phyloP scores from a whole-genome alignment of 768 basidiomycete genomes.

The Mycena floridula region DNA sequence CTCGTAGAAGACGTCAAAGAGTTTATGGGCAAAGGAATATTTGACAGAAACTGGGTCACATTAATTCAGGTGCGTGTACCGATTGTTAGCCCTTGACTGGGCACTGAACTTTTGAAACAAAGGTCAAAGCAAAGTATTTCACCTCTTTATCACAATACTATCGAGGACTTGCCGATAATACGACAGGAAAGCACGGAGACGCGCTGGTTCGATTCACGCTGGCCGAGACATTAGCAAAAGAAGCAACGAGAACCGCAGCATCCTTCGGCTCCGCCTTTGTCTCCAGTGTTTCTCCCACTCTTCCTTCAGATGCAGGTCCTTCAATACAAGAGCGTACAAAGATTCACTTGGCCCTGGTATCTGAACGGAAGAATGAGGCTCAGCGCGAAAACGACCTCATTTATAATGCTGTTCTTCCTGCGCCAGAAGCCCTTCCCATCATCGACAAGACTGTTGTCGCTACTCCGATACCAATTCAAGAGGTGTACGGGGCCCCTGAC shows the following conservation, averaged over 20 bases:
- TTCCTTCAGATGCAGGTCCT: constrained; percentile 81
- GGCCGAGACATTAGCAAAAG: constrained; percentile 78
- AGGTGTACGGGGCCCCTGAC: constrained; percentile 84
- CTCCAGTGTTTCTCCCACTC: constrained; percentile 66
- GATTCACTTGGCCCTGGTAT: constrained; percentile 68
- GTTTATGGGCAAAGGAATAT: constrained; percentile 93
- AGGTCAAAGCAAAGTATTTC: constrained; percentile 93
- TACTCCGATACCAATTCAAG: constrained; percentile 86
- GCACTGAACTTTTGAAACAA: constrained; percentile 8
- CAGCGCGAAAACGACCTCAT: constrained; percentile 94
- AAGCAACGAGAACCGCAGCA: constrained; percentile 64
- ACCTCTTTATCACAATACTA: constrained; percentile 82
- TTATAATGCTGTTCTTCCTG: constrained; percentile 86
- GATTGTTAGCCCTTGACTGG: no score
- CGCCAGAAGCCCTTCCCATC: constrained; percentile 67
- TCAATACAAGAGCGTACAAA: constrained; percentile 82
- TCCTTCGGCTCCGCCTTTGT: constrained; percentile 69
- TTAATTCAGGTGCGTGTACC: constrained; percentile 75
- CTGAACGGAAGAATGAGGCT: constrained; percentile 70
- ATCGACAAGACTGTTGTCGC: constrained; percentile 85
- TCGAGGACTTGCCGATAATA: constrained; percentile 71
- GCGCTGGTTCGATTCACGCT: constrained; percentile 73
- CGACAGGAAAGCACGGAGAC: constrained; percentile 79
- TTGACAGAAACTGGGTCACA: constrained; percentile 91
- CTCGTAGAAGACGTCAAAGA: constrained; percentile 93